Evolutionary conservation across 805 yeast genomes (phyloP).

Genomic region (Candida caryicola): DNA sequence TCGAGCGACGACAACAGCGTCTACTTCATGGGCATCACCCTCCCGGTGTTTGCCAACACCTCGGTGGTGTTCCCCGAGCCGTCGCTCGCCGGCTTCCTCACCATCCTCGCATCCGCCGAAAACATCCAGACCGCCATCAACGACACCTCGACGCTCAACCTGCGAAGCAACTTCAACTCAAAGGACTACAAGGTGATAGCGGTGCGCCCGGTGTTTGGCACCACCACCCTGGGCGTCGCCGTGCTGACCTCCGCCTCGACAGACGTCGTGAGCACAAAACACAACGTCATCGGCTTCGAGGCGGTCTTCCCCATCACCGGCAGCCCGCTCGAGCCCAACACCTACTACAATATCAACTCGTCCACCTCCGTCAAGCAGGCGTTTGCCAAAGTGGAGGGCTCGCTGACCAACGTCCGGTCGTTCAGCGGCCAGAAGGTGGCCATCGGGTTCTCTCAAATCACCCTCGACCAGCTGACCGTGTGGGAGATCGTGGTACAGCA

Average conservation of each 20-base stretch:
- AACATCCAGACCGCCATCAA: constrained; percentile 30
- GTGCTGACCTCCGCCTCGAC: constrained; percentile 5
- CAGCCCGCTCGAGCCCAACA: constrained; percentile 17
- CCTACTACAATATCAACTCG: constrained; percentile 23
- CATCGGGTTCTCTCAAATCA: constrained; percentile 32
- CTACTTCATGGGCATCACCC: constrained; percentile 68
- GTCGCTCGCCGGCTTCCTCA: constrained; percentile 65
- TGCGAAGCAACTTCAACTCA: constrained; percentile 4
- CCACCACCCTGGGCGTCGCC: constrained; percentile 5
- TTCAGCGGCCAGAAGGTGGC: constrained; percentile 26
- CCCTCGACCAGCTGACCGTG: constrained; percentile 28
- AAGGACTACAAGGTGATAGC: constrained; percentile 32
- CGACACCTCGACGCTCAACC: constrained; percentile 13
- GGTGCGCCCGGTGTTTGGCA: constrained; percentile 30
- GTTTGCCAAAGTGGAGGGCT: constrained; percentile 24
- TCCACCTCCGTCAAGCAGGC: constrained; percentile 30
- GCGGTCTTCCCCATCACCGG: constrained; percentile 28
- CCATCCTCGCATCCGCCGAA: constrained; percentile 46
- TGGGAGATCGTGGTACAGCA: constrained; percentile 84
- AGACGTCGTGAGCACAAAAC: constrained; percentile 34
- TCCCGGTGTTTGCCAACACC: constrained; percentile 73
- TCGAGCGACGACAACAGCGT: constrained; percentile 23
- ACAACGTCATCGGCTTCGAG: constrained; percentile 46
- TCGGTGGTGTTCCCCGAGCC: constrained; percentile 62
- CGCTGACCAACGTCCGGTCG: constrained; percentile 25